Percentiles rank a stretch among this genome's conserved stretches.
Conservation (phyloP, 2,329 filamentous ascomycete species). For the Monosporascus sp. region DNA sequence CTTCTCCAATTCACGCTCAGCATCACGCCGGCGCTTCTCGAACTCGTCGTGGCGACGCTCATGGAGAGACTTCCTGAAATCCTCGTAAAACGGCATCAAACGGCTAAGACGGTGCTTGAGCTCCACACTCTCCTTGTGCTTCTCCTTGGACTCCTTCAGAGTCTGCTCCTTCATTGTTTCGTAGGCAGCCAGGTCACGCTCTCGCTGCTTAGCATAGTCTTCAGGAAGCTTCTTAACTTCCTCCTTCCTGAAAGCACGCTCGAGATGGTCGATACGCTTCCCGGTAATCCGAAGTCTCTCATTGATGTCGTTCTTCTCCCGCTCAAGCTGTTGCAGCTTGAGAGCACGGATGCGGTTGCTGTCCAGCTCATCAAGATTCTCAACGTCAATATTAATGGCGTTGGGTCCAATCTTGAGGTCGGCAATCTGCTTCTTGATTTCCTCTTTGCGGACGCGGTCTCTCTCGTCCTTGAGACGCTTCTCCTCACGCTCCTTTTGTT, state of each 20-base stretch:
- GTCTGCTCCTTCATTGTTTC: conserved; percentile 74
- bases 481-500: conserved; percentile 85
- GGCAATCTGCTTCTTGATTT: conserved; percentile 86
- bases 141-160: conserved; percentile 72
- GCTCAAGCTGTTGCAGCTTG: conserved; percentile 92
- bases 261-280: conserved; percentile 94
- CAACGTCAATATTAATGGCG: conserved; percentile 66
- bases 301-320: conserved; percentile 94
- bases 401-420: conserved; percentile 89
- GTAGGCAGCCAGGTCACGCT: conserved; percentile 73
- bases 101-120: conserved; percentile 89
- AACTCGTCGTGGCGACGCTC: conserved; percentile 91
- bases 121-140: conserved; percentile 87
- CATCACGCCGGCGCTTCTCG: conserved; percentile 85
- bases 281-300: conserved; percentile 87
- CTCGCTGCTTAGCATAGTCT: conserved; percentile 80
- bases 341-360: conserved; percentile 86
- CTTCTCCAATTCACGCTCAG: conserved; percentile 87
- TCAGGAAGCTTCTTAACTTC: conserved; percentile 85
- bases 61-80: conserved; percentile 75
- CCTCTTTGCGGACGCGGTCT: conserved; percentile 84
- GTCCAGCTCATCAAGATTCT: conserved; percentile 81
- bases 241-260: conserved; percentile 94
- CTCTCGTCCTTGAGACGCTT: conserved; percentile 82
- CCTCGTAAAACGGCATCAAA: conserved; percentile 78